phyloP scores from a whole-genome alignment of 345 rosid species.

The Eucalyptus polybractea region DNA sequence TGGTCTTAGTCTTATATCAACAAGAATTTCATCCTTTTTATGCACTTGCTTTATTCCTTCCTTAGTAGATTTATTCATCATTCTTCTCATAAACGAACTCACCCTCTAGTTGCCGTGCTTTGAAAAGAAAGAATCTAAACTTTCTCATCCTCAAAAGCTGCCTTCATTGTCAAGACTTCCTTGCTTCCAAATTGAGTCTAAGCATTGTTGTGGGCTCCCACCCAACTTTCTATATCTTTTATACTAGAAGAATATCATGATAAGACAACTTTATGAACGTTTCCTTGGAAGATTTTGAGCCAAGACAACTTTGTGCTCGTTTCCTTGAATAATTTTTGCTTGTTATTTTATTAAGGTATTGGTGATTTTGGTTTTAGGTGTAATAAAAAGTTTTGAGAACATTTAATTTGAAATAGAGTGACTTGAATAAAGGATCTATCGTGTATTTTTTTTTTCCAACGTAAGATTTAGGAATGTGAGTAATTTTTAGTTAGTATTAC shows the following conservation, averaged over 20 bases:
- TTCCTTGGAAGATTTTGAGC: background rate
- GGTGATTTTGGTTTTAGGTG: background rate
- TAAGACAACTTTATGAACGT: too few relatives aligned
- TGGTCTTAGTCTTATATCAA: too few relatives aligned
- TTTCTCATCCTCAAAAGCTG: background rate
- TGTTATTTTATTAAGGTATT: too few relatives aligned
- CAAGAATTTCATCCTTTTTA: background rate
- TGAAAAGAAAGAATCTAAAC: background rate
- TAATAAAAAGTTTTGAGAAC: background rate
- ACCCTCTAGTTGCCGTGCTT: background rate
- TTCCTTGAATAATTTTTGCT: background rate
- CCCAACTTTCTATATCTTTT: background rate
- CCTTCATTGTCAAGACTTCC: background rate
- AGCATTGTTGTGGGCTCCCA: background rate
- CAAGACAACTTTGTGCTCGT: background rate
- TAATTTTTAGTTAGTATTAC: too few relatives aligned
- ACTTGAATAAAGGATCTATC: background rate
- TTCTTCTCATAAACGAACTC: too few relatives aligned
- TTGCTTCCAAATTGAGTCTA: background rate
- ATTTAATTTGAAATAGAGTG: background rate
- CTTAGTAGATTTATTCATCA: background rate
- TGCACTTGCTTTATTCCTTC: background rate
- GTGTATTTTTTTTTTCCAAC: background rate
- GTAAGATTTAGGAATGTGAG: background rate
- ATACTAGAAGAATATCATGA: background rate